phyloP scores from a whole-genome alignment of 495 filamentous ascomycete species.

The Aspergillus affinis region DNA sequence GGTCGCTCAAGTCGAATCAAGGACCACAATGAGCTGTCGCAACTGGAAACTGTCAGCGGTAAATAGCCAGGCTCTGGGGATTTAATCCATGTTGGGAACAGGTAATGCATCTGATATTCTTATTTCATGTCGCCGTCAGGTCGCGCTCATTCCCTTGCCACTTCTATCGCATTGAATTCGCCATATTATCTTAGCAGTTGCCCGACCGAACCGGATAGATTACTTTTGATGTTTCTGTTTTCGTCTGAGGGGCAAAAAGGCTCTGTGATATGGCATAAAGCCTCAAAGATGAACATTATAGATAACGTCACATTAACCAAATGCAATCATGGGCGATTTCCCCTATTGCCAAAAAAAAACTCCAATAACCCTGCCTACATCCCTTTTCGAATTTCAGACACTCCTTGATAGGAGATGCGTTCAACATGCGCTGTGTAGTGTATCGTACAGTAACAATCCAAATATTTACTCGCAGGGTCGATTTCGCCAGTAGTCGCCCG shows the following conservation, averaged over 20 bases:
- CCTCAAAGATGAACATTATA: constrained; percentile 33
- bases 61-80: not conserved
- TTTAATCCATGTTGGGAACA: not conserved
- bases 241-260: constrained; percentile 21
- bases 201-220: not conserved
- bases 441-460: constrained; percentile 36
- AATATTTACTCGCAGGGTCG: constrained; percentile 7
- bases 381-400: constrained; percentile 16
- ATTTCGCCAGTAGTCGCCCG: not conserved
- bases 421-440: constrained; percentile 17
- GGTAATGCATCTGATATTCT: not conserved
- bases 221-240: not conserved
- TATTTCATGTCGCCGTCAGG: not conserved
- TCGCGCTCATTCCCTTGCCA: not conserved
- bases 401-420: constrained; percentile 1
- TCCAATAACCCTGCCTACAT: constrained; percentile 34
- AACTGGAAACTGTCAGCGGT: not conserved
- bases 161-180: not conserved
- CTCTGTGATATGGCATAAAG: constrained; percentile 25
- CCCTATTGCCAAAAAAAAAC: constrained; percentile 37
- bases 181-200: not conserved
- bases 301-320: constrained; percentile 17
- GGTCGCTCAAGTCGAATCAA: not conserved
- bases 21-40: not conserved
- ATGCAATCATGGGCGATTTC: constrained; percentile 23